Conservation (phyloP, 495 filamentous ascomycete species). For the Penicillium chermesinum region DNA sequence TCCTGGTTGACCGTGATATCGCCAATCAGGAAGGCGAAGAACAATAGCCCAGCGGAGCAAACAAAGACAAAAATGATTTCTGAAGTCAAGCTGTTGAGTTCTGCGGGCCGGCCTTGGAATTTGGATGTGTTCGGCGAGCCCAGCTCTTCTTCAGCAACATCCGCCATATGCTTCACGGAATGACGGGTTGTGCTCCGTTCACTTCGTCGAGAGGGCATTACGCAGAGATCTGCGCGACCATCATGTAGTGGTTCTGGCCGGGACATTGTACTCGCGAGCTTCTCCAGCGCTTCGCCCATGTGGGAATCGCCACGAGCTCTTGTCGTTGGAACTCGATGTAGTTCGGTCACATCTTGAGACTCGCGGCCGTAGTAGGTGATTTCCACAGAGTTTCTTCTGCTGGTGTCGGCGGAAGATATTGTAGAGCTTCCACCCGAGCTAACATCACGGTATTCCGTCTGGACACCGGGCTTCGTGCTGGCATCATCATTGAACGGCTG, state of each 20-base stretch:
- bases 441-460: slow-evolving; percentile 6
- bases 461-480: slow-evolving; percentile 2
- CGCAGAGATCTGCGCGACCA: slow-evolving; percentile 4
- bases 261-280: slow-evolving; percentile 9
- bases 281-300: slow-evolving; percentile 18
- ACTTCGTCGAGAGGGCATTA: slow-evolving; percentile 12
- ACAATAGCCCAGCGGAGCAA: slow-evolving; percentile 41
- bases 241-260: not conserved
- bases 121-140: slow-evolving; percentile 4
- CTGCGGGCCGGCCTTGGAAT: slow-evolving; percentile 11
- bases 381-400: slow-evolving; percentile 4
- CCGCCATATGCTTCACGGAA: slow-evolving; percentile 12
- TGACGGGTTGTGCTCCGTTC: slow-evolving; percentile 9
- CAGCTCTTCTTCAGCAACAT: slow-evolving; percentile 12
- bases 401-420: slow-evolving; percentile 3
- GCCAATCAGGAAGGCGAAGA: slow-evolving; percentile 43
- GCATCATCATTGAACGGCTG: slow-evolving; percentile 1
- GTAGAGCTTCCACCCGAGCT: slow-evolving; percentile 5
- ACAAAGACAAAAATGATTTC: slow-evolving; percentile 34
- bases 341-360: slow-evolving; percentile 11
- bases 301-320: slow-evolving; percentile 12
- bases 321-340: slow-evolving; percentile 10
- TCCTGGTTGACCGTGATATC: slow-evolving; percentile 38
- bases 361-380: not conserved
- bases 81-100: slow-evolving; percentile 11